These are phyloP conservation scores for Novymonas esmeraldas DNA, from an alignment of 208 protist genomes.

Conservation along the genomic window DNA sequence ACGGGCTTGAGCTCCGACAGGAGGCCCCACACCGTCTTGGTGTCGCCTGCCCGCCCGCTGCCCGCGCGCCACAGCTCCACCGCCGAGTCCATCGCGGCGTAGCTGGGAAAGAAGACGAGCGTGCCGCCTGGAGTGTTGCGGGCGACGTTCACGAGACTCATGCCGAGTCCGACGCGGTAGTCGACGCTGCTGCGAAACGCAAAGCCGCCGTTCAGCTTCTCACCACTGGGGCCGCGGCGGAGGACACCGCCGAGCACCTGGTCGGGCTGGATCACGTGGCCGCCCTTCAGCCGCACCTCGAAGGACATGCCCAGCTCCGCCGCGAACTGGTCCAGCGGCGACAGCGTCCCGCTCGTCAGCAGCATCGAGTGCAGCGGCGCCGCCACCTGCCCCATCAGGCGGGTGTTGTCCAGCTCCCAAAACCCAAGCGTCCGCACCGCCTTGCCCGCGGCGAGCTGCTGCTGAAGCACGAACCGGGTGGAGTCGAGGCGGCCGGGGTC, in stretches of 20 bases:
- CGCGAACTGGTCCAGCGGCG: conserved; percentile 94
- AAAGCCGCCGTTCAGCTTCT: conserved; percentile 87
- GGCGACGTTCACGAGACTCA: conserved; percentile 86
- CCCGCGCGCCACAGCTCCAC: conserved; percentile 79
- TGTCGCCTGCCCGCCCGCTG: conserved; percentile 33
- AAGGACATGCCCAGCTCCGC: conserved; percentile 91
- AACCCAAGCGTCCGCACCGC: conserved; percentile 74
- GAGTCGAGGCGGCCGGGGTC: conserved; percentile 32
- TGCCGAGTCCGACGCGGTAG: conserved; percentile 83
- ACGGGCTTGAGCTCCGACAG: conserved; percentile 80
- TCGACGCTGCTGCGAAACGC: conserved; percentile 71
- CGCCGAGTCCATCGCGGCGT: conserved; percentile 74
- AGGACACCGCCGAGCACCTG: conserved; percentile 77
- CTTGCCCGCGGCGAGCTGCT: conserved; percentile 22
- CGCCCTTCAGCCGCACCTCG: conserved; percentile 77
- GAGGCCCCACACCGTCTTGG: conserved; percentile 82
- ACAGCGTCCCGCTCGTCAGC: conserved; percentile 96
- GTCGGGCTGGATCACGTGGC: conserved; percentile 90
- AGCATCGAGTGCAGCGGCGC: conserved; percentile 69
- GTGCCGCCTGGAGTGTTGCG: conserved; percentile 94
- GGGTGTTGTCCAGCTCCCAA: conserved; percentile 93
- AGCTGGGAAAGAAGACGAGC: conserved; percentile 98
- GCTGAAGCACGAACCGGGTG: conserved; percentile 70
- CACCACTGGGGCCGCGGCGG: conserved; percentile 66
- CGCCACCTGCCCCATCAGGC: conserved; percentile 70